phyloP scores from a whole-genome alignment of 2,329 filamentous ascomycete genomes.

The Cladosporium sp. region DNA sequence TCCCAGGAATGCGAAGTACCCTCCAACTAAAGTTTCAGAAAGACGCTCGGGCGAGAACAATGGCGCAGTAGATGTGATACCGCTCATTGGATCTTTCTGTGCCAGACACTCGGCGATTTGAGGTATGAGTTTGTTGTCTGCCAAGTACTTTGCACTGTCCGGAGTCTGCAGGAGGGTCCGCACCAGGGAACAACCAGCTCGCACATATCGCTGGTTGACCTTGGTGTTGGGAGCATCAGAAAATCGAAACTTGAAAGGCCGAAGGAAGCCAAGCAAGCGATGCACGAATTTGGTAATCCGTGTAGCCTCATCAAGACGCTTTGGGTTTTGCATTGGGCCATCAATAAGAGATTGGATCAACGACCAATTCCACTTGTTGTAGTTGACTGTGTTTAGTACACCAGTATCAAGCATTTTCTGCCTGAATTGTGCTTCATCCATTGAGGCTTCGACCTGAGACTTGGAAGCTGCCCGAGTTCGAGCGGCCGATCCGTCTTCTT shows the following conservation, averaged over 20 bases:
- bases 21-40: conserved; percentile 81
- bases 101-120: conserved; percentile 95
- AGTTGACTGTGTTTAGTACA: conserved; percentile 86
- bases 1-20: conserved; percentile 92
- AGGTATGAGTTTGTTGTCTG: conserved; percentile 87
- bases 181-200: conserved; percentile 84
- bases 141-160: conserved; percentile 81
- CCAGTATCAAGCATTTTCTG: conserved; percentile 72
- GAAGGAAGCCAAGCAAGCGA: conserved; percentile 88
- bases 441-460: conserved; percentile 57
- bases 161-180: conserved; percentile 80
- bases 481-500: conserved; percentile 34
- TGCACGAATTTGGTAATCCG: conserved; percentile 97
- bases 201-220: conserved; percentile 90
- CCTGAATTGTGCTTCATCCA: conserved; percentile 65
- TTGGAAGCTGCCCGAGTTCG: conserved; percentile 52
- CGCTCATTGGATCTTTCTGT: conserved; percentile 83
- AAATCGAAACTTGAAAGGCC: conserved; percentile 95
- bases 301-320: conserved; percentile 89
- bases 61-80: conserved; percentile 73
- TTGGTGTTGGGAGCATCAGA: conserved; percentile 87
- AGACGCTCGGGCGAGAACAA: conserved; percentile 87
- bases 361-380: conserved; percentile 97
- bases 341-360: conserved; percentile 87
- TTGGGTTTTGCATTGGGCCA: conserved; percentile 85